Conservation (phyloP, 1,284 basidiomycete species). For the Irpex lacteus region DNA sequence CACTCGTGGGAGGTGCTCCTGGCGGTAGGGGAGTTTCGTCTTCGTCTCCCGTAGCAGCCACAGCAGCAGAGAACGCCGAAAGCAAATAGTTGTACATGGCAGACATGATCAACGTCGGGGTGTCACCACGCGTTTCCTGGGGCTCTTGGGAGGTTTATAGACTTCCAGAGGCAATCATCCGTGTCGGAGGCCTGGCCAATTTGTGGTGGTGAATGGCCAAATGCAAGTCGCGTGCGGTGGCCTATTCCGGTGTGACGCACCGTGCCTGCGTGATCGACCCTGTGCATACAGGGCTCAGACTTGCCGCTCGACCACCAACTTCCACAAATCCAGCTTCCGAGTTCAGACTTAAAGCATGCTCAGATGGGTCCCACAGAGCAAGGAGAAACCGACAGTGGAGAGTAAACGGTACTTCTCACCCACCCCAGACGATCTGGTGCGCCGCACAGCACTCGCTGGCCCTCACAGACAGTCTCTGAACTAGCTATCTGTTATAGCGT, state of each 20-base stretch:
- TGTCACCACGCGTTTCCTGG: neutral
- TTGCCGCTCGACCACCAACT: neutral
- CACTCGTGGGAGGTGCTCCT: constrained; percentile 57
- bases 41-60: constrained; percentile 11
- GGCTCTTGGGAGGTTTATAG: neutral
- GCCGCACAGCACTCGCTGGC: neutral
- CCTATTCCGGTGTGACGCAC: neutral
- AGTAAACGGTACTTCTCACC: constrained; percentile 16
- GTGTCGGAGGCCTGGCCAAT: neutral
- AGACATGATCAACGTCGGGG: neutral
- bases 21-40: constrained; percentile 38
- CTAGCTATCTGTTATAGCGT: constrained; percentile 39
- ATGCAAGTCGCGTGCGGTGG: neutral
- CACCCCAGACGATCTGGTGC: constrained; percentile 17
- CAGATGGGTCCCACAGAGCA: constrained; percentile 12
- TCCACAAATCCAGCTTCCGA: neutral
- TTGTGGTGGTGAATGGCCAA: neutral
- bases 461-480: neutral
- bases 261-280: neutral
- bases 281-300: neutral
- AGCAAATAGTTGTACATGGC: neutral
- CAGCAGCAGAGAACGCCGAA: neutral
- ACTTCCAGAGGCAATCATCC: neutral
- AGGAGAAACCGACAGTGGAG: constrained; percentile 10
- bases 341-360: neutral